Evolutionary conservation across 345 rosid genomes (phyloP).

Genomic region (Bruguiera parviflora): DNA sequence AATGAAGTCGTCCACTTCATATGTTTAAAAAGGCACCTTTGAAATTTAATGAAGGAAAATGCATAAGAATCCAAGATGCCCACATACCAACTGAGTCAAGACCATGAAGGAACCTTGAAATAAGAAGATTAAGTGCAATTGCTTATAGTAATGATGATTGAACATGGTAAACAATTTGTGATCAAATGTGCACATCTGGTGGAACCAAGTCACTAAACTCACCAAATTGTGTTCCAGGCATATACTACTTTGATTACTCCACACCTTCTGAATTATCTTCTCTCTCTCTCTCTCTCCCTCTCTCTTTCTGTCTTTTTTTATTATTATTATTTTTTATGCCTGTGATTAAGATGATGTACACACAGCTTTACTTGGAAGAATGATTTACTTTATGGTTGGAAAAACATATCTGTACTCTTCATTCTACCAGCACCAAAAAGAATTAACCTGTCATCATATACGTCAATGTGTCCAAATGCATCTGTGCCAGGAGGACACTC

Average conservation of each 20-base stretch:
- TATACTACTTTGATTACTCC: too few relatives aligned
- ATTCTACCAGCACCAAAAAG: slow-evolving; percentile 63
- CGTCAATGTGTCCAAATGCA: slow-evolving; percentile 77
- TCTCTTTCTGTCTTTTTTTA: too few relatives aligned
- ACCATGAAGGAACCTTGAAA: neutral
- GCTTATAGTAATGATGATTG: neutral
- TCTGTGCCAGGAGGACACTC: slow-evolving; percentile 85
- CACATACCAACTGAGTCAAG: neutral
- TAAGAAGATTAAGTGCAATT: neutral
- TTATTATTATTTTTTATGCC: slow-evolving; percentile 1
- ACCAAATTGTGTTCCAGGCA: neutral
- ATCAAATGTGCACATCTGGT: neutral
- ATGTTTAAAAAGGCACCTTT: neutral
- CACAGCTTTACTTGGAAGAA: slow-evolving; percentile 1
- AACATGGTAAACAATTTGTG: neutral
- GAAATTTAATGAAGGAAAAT: neutral
- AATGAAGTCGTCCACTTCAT: neutral
- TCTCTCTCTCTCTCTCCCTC: too few relatives aligned
- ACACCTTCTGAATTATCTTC: neutral
- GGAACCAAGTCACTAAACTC: neutral
- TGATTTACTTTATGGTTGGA: slow-evolving; percentile 17
- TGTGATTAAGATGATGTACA: slow-evolving; percentile 7
- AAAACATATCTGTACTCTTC: slow-evolving; percentile 46
- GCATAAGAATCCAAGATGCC: neutral
- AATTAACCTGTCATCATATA: slow-evolving; percentile 55